Conservation (phyloP, 2,329 filamentous ascomycete genomes). For the Pseudogymnoascus sp. region DNA sequence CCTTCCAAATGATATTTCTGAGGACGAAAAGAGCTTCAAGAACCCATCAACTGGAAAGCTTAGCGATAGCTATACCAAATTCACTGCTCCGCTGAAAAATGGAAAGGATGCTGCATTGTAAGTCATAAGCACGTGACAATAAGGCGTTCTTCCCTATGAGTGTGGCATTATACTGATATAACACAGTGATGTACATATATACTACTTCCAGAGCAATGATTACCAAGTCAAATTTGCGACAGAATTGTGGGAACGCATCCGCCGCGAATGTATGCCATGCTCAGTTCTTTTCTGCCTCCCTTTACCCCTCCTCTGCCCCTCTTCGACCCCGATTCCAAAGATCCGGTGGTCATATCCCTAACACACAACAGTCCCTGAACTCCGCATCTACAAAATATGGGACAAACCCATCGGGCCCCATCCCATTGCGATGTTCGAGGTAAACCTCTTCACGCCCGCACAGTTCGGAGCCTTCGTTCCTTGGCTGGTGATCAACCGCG, state of each 20-base stretch:
- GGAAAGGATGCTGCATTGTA: conserved; percentile 64
- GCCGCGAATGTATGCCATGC: conserved; percentile 61
- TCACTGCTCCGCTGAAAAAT: conserved; percentile 61
- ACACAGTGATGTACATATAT: conserved; percentile 70
- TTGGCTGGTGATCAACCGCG: conserved; percentile 77
- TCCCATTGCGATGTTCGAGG: conserved; percentile 83
- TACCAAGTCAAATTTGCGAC: conserved; percentile 60
- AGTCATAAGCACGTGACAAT: conserved; percentile 25
- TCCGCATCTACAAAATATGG: conserved; percentile 74
- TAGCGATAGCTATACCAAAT: conserved; percentile 64
- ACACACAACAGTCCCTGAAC: conserved; percentile 60
- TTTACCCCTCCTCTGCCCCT: background rate
- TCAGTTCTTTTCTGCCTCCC: conserved; percentile 1
- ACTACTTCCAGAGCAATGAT: conserved; percentile 61
- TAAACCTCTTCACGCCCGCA: conserved; percentile 76
- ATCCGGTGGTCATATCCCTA: background rate
- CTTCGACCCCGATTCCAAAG: background rate
- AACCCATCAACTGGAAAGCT: conserved; percentile 56
- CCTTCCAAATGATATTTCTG: conserved; percentile 40
- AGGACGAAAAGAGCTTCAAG: conserved; percentile 70
- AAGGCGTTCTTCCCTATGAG: background rate
- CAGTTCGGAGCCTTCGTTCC: conserved; percentile 86
- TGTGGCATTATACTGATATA: background rate
- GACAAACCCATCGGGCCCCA: conserved; percentile 76
- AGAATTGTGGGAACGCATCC: conserved; percentile 69